Conservation (phyloP, 805 yeast genomes). For the Kockiozyma suomiensis region DNA sequence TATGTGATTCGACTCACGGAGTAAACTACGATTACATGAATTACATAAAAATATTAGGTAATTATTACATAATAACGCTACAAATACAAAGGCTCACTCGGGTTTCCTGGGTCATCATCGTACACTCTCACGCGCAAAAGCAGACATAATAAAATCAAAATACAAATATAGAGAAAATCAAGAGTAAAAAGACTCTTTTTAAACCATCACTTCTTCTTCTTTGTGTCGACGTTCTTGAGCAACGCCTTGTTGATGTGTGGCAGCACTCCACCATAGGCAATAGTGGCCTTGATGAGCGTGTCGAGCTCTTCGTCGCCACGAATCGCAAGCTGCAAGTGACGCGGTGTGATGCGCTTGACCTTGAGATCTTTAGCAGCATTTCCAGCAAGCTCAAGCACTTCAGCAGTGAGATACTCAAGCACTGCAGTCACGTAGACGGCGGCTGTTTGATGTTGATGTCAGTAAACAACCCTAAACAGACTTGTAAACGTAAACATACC, state of each 20-base stretch:
- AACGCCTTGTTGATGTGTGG: constrained; percentile 78
- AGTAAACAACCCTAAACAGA: neutral
- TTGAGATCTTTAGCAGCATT: constrained; percentile 97
- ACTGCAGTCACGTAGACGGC: constrained; percentile 97
- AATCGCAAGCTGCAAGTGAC: constrained; percentile 94
- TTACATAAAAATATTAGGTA: too few relatives aligned
- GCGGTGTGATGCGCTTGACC: constrained; percentile 95
- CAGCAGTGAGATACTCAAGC: constrained; percentile 95
- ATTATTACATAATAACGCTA: too few relatives aligned
- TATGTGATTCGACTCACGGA: too few relatives aligned
- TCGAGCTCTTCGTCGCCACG: constrained; percentile 98
- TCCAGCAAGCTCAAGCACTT: constrained; percentile 97
- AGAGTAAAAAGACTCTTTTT: neutral
- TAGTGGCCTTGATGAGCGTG: constrained; percentile 89
- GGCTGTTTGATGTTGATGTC: constrained; percentile 44
- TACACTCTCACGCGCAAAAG: neutral
- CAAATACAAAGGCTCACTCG: neutral
- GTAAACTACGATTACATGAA: too few relatives aligned
- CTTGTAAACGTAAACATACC: constrained; percentile 37
- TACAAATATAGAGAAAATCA: neutral
- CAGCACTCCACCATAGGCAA: constrained; percentile 97
- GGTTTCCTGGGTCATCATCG: neutral
- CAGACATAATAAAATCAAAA: neutral
- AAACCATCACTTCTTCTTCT: constrained; percentile 24
- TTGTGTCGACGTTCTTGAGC: constrained; percentile 21